Conservation (phyloP, 345 rosid genomes). For the Sonneratia alba region DNA sequence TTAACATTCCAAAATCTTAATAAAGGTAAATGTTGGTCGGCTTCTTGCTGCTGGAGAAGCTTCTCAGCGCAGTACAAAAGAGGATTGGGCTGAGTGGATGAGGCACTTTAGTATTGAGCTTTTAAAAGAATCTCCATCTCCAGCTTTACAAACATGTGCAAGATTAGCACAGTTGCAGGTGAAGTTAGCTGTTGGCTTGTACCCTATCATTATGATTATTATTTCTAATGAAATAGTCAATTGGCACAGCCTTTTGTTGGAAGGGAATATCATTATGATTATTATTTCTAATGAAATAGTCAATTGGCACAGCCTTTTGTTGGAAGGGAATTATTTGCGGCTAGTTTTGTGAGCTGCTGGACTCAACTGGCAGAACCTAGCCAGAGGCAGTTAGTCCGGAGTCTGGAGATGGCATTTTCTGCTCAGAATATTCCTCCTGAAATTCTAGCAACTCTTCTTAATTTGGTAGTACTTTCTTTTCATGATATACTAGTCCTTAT, state of each 20-base stretch:
- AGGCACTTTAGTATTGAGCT: constrained; percentile 98
- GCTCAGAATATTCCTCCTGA: constrained; percentile 97
- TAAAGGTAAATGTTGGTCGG: constrained; percentile 78
- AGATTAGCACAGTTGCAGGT: constrained; percentile 97
- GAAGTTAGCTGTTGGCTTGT: constrained; percentile 8
- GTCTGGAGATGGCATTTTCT: constrained; percentile 98
- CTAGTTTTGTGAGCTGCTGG: constrained; percentile 99
- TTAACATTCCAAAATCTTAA: neutral
- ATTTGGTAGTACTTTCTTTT: constrained; percentile 47
- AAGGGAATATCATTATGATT: constrained; percentile 34
- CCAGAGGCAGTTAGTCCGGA: constrained; percentile 84
- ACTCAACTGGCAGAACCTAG: constrained; percentile 72
- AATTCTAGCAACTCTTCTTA: constrained; percentile 91
- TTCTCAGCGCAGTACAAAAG: constrained; percentile 97
- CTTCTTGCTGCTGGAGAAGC: constrained; percentile 97
- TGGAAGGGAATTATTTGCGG: constrained; percentile 97
- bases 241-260: constrained; percentile 86
- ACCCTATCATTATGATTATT: neutral
- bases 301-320: constrained; percentile 72
- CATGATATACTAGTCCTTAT: neutral
- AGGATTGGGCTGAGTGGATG: constrained; percentile 99
- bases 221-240: constrained; percentile 17
- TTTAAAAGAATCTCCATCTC: constrained; percentile 95
- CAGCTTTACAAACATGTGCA: constrained; percentile 94
- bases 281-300: constrained; percentile 16